Evolutionary conservation across 352 stramenopile species (phyloP).

Genomic region (Aphanomyces euteiches): DNA sequence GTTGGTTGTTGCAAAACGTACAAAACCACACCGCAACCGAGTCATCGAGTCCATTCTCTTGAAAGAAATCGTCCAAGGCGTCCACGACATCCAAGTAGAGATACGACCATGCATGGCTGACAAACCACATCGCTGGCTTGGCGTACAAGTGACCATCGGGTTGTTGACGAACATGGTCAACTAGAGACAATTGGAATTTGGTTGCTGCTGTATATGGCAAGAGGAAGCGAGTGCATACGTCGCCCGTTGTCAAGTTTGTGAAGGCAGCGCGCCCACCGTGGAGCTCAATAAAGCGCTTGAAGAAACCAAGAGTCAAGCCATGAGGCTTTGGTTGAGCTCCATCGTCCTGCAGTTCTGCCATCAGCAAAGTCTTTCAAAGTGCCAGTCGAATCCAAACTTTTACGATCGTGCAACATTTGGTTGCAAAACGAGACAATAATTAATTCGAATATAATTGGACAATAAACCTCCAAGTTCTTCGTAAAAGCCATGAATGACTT

Average conservation of each 20-base stretch:
- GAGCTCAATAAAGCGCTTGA: slow-evolving; percentile 13
- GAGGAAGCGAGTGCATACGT: slow-evolving; percentile 13
- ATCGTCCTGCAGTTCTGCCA: too few species aligned
- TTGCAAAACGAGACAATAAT: too few species aligned
- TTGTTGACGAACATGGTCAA: slow-evolving; percentile 3
- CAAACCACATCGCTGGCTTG: background rate
- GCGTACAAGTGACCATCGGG: background rate
- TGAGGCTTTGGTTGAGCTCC: too few species aligned
- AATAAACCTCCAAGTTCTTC: too few species aligned
- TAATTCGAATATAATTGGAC: too few species aligned
- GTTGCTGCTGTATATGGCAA: background rate
- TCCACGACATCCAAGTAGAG: background rate
- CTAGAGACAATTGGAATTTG: background rate
- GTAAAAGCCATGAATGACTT: too few species aligned
- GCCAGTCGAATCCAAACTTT: too few species aligned
- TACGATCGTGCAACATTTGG: too few species aligned
- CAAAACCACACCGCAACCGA: slow-evolving; percentile 3
- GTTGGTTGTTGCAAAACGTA: slow-evolving; percentile 2
- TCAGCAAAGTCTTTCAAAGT: too few species aligned
- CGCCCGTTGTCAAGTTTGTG: background rate
- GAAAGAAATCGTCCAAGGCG: background rate
- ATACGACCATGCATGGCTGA: slow-evolving; percentile 9
- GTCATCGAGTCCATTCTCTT: background rate
- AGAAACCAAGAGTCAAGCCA: slow-evolving; percentile 9
- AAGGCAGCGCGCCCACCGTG: slow-evolving; percentile 10